phyloP scores from a whole-genome alignment of 1,284 basidiomycete genomes.

The Ganoderma resinaceum region DNA sequence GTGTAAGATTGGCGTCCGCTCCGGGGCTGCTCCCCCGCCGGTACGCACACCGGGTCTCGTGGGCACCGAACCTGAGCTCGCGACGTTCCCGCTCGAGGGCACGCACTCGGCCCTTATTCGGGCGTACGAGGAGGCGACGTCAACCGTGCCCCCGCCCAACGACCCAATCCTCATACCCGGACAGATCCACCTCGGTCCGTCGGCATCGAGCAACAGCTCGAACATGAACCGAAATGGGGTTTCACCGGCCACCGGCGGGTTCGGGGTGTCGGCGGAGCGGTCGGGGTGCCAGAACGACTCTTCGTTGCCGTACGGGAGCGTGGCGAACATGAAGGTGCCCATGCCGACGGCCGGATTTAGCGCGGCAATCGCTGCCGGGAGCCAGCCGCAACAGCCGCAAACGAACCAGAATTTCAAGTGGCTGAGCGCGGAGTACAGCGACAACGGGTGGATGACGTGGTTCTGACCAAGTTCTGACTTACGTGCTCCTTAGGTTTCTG shows the following conservation, averaged over 20 bases:
- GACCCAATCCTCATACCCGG: constrained; percentile 32
- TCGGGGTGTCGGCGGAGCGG: constrained; percentile 30
- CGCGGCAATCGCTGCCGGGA: constrained; percentile 10
- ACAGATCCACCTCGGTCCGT: constrained; percentile 25
- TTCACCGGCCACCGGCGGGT: constrained; percentile 16
- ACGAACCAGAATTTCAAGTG: constrained; percentile 26
- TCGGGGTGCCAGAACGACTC: constrained; percentile 29
- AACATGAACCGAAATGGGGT: neutral
- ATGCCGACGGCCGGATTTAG: constrained; percentile 13
- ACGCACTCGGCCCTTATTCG: constrained; percentile 37
- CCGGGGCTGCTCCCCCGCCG: constrained; percentile 24
- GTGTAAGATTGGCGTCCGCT: constrained; percentile 34
- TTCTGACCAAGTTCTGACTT: no score
- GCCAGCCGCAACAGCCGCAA: constrained; percentile 7
- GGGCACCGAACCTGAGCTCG: constrained; percentile 18
- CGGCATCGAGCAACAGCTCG: neutral
- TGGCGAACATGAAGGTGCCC: neutral
- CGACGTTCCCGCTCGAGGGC: constrained; percentile 34
- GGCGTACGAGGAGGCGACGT: constrained; percentile 35
- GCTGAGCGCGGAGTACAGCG: constrained; percentile 37
- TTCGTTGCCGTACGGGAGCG: constrained; percentile 11
- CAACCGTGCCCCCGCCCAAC: constrained; percentile 32
- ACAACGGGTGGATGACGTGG: constrained; percentile 43
- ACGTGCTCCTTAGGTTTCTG: neutral
- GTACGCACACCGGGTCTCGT: constrained; percentile 3